Evolutionary conservation across 2,329 filamentous ascomycete genomes (phyloP).

Genomic region (Ilyonectria robusta): DNA sequence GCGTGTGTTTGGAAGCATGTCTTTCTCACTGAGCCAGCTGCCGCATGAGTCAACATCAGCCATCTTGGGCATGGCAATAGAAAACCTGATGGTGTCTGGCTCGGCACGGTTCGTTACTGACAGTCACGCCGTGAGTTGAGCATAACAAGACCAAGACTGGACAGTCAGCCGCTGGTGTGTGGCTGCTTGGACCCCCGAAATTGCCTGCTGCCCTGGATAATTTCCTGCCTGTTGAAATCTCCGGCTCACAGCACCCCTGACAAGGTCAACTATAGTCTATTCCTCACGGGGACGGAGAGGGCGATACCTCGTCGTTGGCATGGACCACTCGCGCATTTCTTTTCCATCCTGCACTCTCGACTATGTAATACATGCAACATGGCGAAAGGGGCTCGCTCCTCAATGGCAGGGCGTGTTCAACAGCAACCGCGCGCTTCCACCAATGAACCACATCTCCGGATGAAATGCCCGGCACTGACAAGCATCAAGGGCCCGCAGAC

Average conservation of each 20-base stretch:
- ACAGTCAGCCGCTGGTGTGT: constrained; percentile 7
- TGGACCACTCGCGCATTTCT: constrained; percentile 1
- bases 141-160: constrained; percentile 6
- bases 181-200: constrained; percentile 40
- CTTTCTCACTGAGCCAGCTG: not conserved
- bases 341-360: not conserved
- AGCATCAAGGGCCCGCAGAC: constrained; percentile 26
- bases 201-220: constrained; percentile 42
- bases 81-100: too few relatives aligned
- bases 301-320: constrained; percentile 8
- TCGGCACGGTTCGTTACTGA: not conserved
- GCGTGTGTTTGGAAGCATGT: too few relatives aligned
- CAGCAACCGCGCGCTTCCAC: constrained; percentile 4
- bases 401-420: not conserved
- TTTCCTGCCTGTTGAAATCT: constrained; percentile 38
- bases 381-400: constrained; percentile 14
- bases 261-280: constrained; percentile 18
- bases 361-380: not conserved
- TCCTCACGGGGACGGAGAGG: constrained; percentile 4
- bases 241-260: constrained; percentile 32
- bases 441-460: constrained; percentile 15
- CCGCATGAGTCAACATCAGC: constrained; percentile 6
- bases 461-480: constrained; percentile 9
- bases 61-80: not conserved
- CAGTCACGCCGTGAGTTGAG: not conserved